Percentiles rank a stretch among this genome's conserved stretches.
Evolutionary conservation across 108 stramenopile genomes (phyloP).

Genomic region (Skeletonema grethae): DNA sequence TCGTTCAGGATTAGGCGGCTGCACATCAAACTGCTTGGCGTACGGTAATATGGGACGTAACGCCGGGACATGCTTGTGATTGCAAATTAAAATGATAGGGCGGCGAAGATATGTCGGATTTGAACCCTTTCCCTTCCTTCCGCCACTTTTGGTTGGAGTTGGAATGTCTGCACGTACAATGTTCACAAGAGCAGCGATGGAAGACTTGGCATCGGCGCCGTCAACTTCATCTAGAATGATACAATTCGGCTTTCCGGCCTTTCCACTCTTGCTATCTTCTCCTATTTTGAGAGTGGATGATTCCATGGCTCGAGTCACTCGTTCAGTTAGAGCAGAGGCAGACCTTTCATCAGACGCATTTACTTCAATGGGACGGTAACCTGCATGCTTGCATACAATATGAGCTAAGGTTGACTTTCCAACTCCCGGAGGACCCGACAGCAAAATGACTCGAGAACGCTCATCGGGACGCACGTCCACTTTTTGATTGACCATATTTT

Average conservation of each 20-base stretch:
- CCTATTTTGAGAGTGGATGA: slow-evolving; percentile 63
- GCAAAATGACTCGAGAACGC: slow-evolving; percentile 78
- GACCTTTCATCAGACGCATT: slow-evolving; percentile 98
- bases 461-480: slow-evolving; percentile 76
- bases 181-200: slow-evolving; percentile 78
- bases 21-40: slow-evolving; percentile 84
- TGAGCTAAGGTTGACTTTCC: slow-evolving; percentile 99
- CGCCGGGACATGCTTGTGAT: slow-evolving; percentile 93
- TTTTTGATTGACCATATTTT: slow-evolving; percentile 8
- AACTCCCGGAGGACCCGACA: slow-evolving; percentile 92
- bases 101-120: slow-evolving; percentile 66
- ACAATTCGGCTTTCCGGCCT: slow-evolving; percentile 74
- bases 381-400: slow-evolving; percentile 85
- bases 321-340: slow-evolving; percentile 76
- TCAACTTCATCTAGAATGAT: slow-evolving; percentile 97
- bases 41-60: slow-evolving; percentile 91
- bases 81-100: slow-evolving; percentile 97
- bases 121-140: slow-evolving; percentile 29
- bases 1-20: slow-evolving; percentile 64
- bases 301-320: slow-evolving; percentile 85
- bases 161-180: slow-evolving; percentile 86
- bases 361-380: slow-evolving; percentile 93
- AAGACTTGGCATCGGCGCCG: slow-evolving; percentile 90
- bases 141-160: slow-evolving; percentile 30
- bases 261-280: slow-evolving; percentile 19